phyloP scores from a whole-genome alignment of 23 red algal species.

The Gracilaria caudata region DNA sequence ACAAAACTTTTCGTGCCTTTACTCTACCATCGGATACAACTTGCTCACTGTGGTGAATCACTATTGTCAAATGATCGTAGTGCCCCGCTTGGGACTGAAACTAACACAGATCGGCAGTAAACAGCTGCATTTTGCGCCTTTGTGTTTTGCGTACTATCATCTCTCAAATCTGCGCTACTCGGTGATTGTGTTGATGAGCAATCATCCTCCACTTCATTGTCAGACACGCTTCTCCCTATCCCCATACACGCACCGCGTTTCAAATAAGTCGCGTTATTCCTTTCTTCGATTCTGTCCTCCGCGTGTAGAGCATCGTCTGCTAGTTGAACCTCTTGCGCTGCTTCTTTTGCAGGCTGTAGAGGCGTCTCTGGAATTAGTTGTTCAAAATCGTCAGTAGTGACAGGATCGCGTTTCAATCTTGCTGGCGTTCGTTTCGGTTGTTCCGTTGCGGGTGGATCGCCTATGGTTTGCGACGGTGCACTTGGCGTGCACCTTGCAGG shows the following conservation, averaged over 20 bases:
- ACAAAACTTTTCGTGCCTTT: slow-evolving; percentile 13
- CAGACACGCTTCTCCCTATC: background rate
- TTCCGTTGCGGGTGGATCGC: background rate
- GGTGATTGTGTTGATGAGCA: slow-evolving; percentile 26
- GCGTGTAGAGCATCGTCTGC: background rate
- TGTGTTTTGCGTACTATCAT: background rate
- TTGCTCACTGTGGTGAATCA: slow-evolving; percentile 15
- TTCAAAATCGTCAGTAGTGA: background rate
- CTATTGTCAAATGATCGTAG: slow-evolving; percentile 9
- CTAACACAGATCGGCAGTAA: slow-evolving; percentile 41
- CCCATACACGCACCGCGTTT: background rate
- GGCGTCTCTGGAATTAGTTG: background rate
- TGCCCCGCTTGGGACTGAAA: slow-evolving; percentile 44
- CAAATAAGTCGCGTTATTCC: background rate
- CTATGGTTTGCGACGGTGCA: background rate
- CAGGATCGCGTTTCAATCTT: background rate
- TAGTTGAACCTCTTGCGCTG: background rate
- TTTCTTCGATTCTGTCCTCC: background rate
- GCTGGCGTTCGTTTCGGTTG: background rate
- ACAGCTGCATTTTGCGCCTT: slow-evolving; percentile 25
- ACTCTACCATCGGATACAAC: slow-evolving; percentile 3
- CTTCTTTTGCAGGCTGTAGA: background rate
- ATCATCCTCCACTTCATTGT: background rate
- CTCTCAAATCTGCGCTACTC: background rate
- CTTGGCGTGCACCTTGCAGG: background rate